Evolutionary conservation across 1,139 yeast genomes (phyloP).

Genomic region (Petasospora fabianii): DNA sequence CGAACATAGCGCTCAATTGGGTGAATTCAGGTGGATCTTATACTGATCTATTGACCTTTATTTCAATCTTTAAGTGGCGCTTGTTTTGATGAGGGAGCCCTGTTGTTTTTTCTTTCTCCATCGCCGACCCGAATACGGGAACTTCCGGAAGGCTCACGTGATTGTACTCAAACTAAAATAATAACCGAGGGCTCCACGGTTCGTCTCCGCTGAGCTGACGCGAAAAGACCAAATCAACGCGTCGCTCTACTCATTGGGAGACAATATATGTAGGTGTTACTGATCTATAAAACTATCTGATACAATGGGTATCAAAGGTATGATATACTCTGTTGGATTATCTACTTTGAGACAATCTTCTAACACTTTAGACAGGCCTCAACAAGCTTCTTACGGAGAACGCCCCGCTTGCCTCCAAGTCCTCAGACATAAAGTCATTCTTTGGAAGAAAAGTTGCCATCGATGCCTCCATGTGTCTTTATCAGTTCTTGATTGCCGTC

Average conservation of each 20-base stretch:
- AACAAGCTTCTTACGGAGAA: constrained; percentile 70
- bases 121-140: constrained; percentile 1
- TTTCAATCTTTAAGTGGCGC: no score
- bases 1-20: constrained; percentile 21
- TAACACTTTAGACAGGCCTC: constrained; percentile 37
- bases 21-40: no score
- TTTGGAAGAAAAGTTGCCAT: constrained; percentile 96
- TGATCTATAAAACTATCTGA: no score
- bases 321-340: no score
- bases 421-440: constrained; percentile 76
- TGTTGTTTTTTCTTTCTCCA: constrained; percentile 3
- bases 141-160: constrained; percentile 2
- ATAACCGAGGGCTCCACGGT: background rate
- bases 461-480: constrained; percentile 80
- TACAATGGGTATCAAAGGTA: constrained; percentile 31
- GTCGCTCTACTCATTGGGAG: no score
- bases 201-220: no score
- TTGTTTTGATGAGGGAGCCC: background rate
- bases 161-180: background rate
- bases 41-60: no score
- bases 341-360: background rate
- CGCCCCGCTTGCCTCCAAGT: constrained; percentile 78
- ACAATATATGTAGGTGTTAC: no score
- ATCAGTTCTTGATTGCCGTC: constrained; percentile 92
- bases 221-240: no score